Base-by-base conservation (phyloP, 169 alveolate species). In the Cryptosporidium tyzzeri region DNA sequence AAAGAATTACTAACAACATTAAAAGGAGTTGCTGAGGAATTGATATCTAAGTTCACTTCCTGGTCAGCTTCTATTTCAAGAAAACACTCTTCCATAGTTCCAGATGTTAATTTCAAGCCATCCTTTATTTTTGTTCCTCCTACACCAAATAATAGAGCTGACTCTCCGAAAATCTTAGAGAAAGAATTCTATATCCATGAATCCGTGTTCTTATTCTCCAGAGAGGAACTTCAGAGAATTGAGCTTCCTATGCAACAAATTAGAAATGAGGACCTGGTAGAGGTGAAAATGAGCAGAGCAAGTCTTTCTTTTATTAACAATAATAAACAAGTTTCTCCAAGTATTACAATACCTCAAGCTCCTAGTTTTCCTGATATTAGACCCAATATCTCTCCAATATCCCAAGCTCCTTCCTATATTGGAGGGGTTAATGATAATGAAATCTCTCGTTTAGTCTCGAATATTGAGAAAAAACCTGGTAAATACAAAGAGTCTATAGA, bases 61-160 rank as follows among this genome's bases (percentile, higher is more conserved):
- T 80, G 89, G 89, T 80, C 89, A 9, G 59, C 89, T 29, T 18
- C 41, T 5, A 44, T 12, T 31, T 29, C 80, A 1, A 48, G 75
- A 26, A 80, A 65, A 58, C 89, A 80, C 21, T 41, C 89, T 33
- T 55, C 35, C 2, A 62, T 33, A 7, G 62, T 80, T 12, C 89
- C 89, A 39, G 65, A 80, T 62, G 3, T 26, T 2, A 21, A 44
- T n/a, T 41, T 48, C 44, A 80, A 50, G 33, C 89, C 89, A 18
- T 8, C 31, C 31, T 80, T 80, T 65, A 59, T 80, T 33, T 62
- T 80, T n/a, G 68, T 62, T 9, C 89, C 89, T 35, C 89, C 89
- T 6, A 80, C 89, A 4, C 89, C 89, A 8, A 80, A 80, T 44
- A 80, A 80, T 33, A 80, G 73, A 65, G 69, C 89, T 3, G 89